Evolutionary conservation across 116 monocot species (phyloP).

Genomic region (Iris pallida): DNA sequence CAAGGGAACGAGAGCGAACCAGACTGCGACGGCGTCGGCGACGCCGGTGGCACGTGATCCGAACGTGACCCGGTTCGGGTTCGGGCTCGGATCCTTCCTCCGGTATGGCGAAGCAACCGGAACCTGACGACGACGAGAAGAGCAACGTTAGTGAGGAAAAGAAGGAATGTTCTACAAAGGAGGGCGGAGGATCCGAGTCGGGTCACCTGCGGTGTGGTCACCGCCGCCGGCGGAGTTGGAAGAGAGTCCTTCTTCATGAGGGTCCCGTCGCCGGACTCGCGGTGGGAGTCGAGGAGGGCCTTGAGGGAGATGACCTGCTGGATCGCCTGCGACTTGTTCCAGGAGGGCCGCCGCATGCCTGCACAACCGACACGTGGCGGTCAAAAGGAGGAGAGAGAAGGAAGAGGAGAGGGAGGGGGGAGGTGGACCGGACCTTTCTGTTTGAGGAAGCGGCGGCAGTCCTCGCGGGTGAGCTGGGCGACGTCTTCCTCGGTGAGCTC

Average conservation of each 20-base stretch:
- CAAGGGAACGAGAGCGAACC: neutral
- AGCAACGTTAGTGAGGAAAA: neutral
- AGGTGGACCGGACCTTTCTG: conserved; percentile 52
- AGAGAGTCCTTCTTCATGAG: conserved; percentile 15
- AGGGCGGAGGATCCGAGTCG: neutral
- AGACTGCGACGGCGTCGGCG: neutral
- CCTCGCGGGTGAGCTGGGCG: conserved; percentile 90
- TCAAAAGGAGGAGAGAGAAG: neutral
- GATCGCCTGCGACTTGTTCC: conserved; percentile 99
- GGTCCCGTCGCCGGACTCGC: conserved; percentile 11
- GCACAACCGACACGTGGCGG: conserved; percentile 8
- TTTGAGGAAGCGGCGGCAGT: conserved; percentile 94
- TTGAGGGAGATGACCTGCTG: conserved; percentile 99
- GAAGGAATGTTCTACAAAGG: neutral
- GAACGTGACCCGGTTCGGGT: conserved; percentile 2
- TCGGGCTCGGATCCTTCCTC: conserved; percentile 29
- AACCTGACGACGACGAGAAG: conserved; percentile 7
- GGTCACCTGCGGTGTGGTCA: conserved; percentile 7
- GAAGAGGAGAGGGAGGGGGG: neutral
- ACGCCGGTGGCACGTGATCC: neutral
- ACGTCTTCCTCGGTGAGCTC: conserved; percentile 92
- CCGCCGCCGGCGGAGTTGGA: conserved; percentile 3
- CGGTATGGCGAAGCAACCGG: conserved; percentile 36
- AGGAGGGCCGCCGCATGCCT: conserved; percentile 96
- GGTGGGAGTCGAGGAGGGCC: conserved; percentile 62